Conservation (phyloP, 768 basidiomycete genomes). For the Mycena polygramma region DNA sequence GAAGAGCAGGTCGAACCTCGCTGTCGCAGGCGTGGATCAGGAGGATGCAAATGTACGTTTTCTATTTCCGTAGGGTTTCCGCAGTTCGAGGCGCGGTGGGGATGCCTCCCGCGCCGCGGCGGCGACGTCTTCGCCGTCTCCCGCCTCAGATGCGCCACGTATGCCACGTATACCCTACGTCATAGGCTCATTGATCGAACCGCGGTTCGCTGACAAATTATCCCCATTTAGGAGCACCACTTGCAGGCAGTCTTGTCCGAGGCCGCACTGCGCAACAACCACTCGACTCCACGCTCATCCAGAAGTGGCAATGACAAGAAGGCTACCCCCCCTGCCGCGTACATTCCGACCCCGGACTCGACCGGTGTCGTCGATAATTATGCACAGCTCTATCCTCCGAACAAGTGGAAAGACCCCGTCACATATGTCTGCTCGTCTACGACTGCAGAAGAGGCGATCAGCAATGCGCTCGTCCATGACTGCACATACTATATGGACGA, state of each 20-base stretch:
- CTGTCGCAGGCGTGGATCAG: slow-evolving; percentile 89
- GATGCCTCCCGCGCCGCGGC: too few relatives aligned
- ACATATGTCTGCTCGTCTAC: slow-evolving; percentile 87
- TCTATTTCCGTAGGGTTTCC: too few relatives aligned
- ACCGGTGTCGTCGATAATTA: slow-evolving; percentile 87
- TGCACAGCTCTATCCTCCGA: slow-evolving; percentile 77
- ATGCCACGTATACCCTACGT: slow-evolving; percentile 4
- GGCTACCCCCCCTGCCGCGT: slow-evolving; percentile 65
- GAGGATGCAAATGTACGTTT: slow-evolving; percentile 96
- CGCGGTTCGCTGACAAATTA: slow-evolving; percentile 62
- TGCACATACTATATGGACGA: slow-evolving; percentile 97
- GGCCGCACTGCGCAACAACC: slow-evolving; percentile 35
- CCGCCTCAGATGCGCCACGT: too few relatives aligned
- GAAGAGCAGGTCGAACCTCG: slow-evolving; percentile 81
- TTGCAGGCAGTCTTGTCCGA: slow-evolving; percentile 60
- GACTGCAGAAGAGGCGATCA: slow-evolving; percentile 84
- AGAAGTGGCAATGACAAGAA: slow-evolving; percentile 35
- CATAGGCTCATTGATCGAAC: slow-evolving; percentile 47
- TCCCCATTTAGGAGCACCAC: slow-evolving; percentile 63
- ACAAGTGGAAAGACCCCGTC: slow-evolving; percentile 81
- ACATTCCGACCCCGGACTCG: slow-evolving; percentile 95
- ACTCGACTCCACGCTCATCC: slow-evolving; percentile 26
- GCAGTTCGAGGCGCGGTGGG: too few relatives aligned
- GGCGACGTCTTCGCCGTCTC: too few relatives aligned
- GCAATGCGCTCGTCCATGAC: slow-evolving; percentile 74